These are phyloP conservation scores for Gossypium raimondii DNA, from an alignment of 345 rosid genomes.

Conservation along the genomic window DNA sequence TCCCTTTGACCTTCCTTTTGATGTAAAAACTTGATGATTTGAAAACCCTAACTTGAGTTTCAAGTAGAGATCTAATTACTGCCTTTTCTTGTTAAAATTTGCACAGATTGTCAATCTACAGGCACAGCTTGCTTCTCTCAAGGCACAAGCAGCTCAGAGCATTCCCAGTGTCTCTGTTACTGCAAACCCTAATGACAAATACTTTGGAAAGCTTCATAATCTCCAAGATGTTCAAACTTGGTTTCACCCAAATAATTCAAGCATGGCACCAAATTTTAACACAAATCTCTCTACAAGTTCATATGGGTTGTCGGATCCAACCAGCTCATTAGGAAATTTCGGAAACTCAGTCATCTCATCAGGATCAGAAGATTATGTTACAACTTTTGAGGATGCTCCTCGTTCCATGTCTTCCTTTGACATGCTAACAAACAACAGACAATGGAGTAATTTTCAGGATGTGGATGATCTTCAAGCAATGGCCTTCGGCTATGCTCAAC, in stretches of 20 bases:
- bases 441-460: conserved; percentile 52
- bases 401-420: conserved; percentile 40
- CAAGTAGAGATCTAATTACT: neutral
- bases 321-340: conserved; percentile 27
- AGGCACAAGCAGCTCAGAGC: conserved; percentile 71
- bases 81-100: neutral
- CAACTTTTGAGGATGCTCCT: conserved; percentile 51
- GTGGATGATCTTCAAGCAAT: conserved; percentile 57
- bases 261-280: conserved; percentile 14
- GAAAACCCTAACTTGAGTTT: conserved; percentile 26
- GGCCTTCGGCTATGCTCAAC: conserved; percentile 51
- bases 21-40: neutral
- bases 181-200: conserved; percentile 54
- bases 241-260: conserved; percentile 30
- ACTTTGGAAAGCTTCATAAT: conserved; percentile 32
- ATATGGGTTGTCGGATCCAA: conserved; percentile 35
- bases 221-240: conserved; percentile 50
- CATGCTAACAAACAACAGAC: conserved; percentile 40
- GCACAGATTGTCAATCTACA: conserved; percentile 81
- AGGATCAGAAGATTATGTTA: conserved; percentile 22
- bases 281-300: conserved; percentile 18
- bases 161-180: conserved; percentile 31
- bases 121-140: conserved; percentile 73
- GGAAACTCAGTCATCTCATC: conserved; percentile 39
- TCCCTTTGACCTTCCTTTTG: neutral